Base-by-base conservation (phyloP, 2,329 filamentous ascomycete genomes). In the Cladobotryum protrusum region DNA sequence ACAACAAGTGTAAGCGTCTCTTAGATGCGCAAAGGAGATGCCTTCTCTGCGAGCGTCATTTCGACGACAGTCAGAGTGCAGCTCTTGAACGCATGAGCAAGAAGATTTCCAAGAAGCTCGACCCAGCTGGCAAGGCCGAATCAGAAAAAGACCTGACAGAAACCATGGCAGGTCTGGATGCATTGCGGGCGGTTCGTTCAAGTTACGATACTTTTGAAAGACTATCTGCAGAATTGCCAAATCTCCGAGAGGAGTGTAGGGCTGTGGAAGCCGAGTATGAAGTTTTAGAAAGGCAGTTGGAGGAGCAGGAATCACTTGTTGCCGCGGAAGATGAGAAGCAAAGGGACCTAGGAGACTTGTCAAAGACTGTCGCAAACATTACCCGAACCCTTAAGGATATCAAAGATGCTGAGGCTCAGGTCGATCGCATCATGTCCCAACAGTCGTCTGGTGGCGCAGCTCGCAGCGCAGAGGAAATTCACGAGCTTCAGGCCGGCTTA, bases 381-480 rank as follows among this genome's bases (percentile, higher is more conserved):
- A 71, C 79, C 8, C 86, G 87, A 64, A 85, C 85, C 40, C 73
- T 82, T 55, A 78, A 75, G 53, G 89, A 96, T 41, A 86, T 92
- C 52, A 74, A 75, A 43, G 83, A 84, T 35, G 82, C 88, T 5
- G 81, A 87, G 59, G 70, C 71, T 36, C 86, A 96, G 64, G 85
- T 96, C 45, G 76, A 85, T 49, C 82, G 87, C 48, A 79, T 96
- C 45, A 76, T 81, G 51, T 82, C 83, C 8, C 89, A 90, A 57
- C 87, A 96, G 62, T 82, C 86, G 60, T 80, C 84, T 52, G 78
- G 83, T 13, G 75, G 77, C 20, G 67, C 76, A 9, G 78, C 81
- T 13, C 82, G 88, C 54, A 87, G 87, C 29, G 78, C 89, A 6
- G 87, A 95, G 48, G 87, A 93, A 57, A 90, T 97, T 47, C 87